Percentiles rank a stretch among this genome's conserved stretches.
Evolutionary conservation across 257 asterid species (phyloP).

Genomic region (Gentiana macrophylla): DNA sequence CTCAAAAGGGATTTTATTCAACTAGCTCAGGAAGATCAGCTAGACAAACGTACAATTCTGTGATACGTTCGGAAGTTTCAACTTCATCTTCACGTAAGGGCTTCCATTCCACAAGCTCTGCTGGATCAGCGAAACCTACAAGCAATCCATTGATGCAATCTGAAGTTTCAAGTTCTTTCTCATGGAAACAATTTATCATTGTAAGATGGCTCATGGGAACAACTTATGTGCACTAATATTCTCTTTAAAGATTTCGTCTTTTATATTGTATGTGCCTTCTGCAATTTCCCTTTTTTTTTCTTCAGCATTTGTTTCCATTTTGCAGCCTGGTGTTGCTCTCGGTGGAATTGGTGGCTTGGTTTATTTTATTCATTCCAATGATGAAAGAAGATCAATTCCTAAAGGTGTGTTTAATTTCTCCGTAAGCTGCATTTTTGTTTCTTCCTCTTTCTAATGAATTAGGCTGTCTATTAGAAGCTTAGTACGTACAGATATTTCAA

Average conservation of each 20-base stretch:
- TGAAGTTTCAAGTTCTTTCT: constrained; percentile 20
- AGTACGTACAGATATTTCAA: too few relatives aligned
- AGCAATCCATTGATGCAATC: constrained; percentile 26
- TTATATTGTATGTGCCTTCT: constrained; percentile 2
- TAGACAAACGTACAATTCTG: constrained; percentile 16
- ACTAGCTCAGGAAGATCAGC: constrained; percentile 25
- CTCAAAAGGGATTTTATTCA: constrained; percentile 32
- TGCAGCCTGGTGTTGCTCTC: constrained; percentile 75
- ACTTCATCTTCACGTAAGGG: constrained; percentile 25
- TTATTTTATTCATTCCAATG: constrained; percentile 57
- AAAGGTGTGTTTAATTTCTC: constrained; percentile 43
- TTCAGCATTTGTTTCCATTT: constrained; percentile 26
- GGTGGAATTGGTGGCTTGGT: constrained; percentile 70
- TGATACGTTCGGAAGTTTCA: constrained; percentile 22
- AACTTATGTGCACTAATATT: constrained; percentile 18
- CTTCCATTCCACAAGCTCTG: constrained; percentile 32
- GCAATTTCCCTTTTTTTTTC: constrained; percentile 19
- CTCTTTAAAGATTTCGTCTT: background rate
- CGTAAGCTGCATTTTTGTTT: too few relatives aligned
- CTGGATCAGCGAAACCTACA: constrained; percentile 20
- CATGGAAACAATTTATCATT: constrained; percentile 43
- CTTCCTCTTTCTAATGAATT: too few relatives aligned
- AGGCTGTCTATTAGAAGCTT: too few relatives aligned
- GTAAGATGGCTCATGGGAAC: constrained; percentile 32
- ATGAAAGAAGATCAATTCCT: constrained; percentile 78